Base-by-base conservation (phyloP, 2,329 filamentous ascomycete genomes). In the Diaporthe ilicicola region DNA sequence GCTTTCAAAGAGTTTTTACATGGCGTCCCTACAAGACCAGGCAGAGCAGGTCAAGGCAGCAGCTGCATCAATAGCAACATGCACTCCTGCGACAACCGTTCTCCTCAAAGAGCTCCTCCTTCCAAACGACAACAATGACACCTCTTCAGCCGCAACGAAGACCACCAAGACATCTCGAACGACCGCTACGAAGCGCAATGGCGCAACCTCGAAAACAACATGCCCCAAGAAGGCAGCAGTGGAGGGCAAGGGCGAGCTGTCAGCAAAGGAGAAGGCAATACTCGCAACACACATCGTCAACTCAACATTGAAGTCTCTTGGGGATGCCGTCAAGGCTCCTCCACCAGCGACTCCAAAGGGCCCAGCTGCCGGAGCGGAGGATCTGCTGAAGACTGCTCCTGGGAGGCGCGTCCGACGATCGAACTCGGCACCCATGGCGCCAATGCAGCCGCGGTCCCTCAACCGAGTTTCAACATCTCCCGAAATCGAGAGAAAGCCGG, bases 241-340 rank as follows among this genome's bases (percentile, higher is more conserved):
- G 73, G 74, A 84, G 42, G 79, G 78, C 54, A 79, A 79, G 42
- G 82, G 82, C 64, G 81, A 82, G 56, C 79, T 92, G 37, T 82
- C 86, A 5, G 78, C 84, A 6, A 89, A 87, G 75, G 91, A 94
- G 70, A 89, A 87, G 78, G 90, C 90, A 64, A 84, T 88, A 54
- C 82, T 95, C 44, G 92, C 93, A 15, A 94, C 92, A 0, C 89
- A 94, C 73, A 85, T 94, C 44, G 89, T 94, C 76, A 95, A 95
- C 78, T 84, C 85, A 8, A 86, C 90, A 1, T 84, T 95, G 48
- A 94, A 93, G 76, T 85, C 88, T 12, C 85, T 95, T 4, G 86
- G 87, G n/a, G 90, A 93, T 69, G 90, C 90, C 0, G 84, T 90
- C 24, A 94, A 91, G 77, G 80, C 83, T 2, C 73, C 81, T 4